These are phyloP conservation scores for Phytophthora podocarpi DNA, from an alignment of 352 stramenopile genomes.

Conservation along the genomic window DNA sequence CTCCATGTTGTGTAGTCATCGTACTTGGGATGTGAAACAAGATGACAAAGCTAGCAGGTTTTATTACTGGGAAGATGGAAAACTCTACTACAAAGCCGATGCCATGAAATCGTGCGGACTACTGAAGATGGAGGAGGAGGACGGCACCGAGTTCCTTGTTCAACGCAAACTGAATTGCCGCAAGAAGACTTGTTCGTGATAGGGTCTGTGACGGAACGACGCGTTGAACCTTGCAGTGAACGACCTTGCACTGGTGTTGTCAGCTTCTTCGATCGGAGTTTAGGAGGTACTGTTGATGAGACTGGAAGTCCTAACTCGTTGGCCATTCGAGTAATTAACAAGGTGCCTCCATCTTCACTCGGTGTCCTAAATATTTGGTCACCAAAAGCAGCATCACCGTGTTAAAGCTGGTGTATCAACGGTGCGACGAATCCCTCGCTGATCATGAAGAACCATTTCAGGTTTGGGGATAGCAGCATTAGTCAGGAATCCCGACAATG, in stretches of 20 bases:
- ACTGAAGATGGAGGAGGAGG: constrained; percentile 9
- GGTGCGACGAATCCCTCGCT: too few species aligned
- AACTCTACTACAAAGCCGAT: constrained; percentile 15
- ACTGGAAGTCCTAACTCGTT: background rate
- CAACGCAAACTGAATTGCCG: constrained; percentile 10
- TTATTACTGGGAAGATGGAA: constrained; percentile 1
- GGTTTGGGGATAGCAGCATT: too few species aligned
- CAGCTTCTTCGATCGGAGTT: constrained; percentile 15
- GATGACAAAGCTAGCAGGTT: constrained; percentile 14
- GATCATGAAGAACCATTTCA: too few species aligned
- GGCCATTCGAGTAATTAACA: background rate
- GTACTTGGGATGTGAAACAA: background rate
- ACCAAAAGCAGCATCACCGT: too few species aligned
- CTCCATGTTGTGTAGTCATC: constrained; percentile 15
- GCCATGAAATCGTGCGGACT: constrained; percentile 14
- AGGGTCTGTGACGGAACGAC: constrained; percentile 1
- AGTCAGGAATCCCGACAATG: too few species aligned
- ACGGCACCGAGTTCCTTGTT: constrained; percentile 15
- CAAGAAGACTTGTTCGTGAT: constrained; percentile 20
- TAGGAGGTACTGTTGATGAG: constrained; percentile 3
- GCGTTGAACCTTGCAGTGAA: constrained; percentile 10
- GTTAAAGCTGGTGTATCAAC: too few species aligned
- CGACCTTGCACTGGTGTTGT: constrained; percentile 14
- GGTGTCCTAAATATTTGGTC: too few species aligned
- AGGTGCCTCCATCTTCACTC: constrained; percentile 1